phyloP scores from a whole-genome alignment of 1,284 basidiomycete species.

The Fomes fomentarius region DNA sequence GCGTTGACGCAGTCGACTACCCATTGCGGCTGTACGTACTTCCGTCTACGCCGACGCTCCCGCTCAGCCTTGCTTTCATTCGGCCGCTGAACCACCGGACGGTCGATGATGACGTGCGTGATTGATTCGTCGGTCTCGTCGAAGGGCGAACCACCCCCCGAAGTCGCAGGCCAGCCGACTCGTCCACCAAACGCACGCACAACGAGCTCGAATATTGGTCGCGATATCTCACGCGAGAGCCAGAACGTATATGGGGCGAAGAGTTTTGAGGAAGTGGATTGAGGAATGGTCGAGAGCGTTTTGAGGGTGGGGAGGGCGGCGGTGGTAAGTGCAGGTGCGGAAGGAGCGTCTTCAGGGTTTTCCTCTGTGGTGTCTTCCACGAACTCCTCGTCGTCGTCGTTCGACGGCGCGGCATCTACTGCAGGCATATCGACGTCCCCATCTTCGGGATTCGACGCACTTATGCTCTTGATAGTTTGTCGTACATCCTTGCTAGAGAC shows the following conservation, averaged over 20 bases:
- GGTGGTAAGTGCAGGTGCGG: constrained; percentile 81
- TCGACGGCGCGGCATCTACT: constrained; percentile 34
- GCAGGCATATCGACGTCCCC: constrained; percentile 44
- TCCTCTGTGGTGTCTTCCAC: constrained; percentile 66
- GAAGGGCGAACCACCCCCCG: constrained; percentile 84
- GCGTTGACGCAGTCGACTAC: constrained; percentile 95
- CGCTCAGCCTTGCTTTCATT: constrained; percentile 63
- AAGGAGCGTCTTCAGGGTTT: constrained; percentile 51
- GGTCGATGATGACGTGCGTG: constrained; percentile 96
- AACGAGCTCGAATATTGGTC: constrained; percentile 94
- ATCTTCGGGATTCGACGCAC: constrained; percentile 34
- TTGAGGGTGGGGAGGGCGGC: constrained; percentile 79
- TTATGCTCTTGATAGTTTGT: constrained; percentile 72
- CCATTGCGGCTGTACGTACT: constrained; percentile 98
- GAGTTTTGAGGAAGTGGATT: constrained; percentile 57
- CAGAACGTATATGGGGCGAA: constrained; percentile 93
- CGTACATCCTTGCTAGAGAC: constrained; percentile 73
- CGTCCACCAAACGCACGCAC: constrained; percentile 91
- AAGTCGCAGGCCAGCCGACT: constrained; percentile 87
- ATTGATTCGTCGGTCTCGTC: constrained; percentile 78
- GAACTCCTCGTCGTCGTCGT: constrained; percentile 71
- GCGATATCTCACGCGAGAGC: constrained; percentile 92
- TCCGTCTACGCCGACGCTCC: constrained; percentile 70
- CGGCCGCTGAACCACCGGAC: constrained; percentile 63
- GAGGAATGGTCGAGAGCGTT: constrained; percentile 65